A percentile compares a stretch with the other conserved stretches of the same genome.
Evolutionary conservation across 371 early-diverging fungal species (phyloP).

Genomic region (Actinomucor elegans): DNA sequence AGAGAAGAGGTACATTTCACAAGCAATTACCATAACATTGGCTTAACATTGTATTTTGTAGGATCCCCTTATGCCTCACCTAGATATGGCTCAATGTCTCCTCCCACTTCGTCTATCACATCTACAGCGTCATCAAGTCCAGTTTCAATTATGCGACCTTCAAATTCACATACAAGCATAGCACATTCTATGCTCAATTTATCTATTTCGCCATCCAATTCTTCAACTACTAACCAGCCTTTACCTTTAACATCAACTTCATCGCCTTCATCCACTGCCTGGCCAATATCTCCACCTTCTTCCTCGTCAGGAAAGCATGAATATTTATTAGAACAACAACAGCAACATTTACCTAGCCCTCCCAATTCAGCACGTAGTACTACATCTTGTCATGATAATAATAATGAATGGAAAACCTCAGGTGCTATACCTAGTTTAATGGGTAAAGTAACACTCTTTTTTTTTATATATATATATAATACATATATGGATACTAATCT

Average conservation of each 20-base stretch:
- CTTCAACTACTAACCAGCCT: conserved; percentile 23
- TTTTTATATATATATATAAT: not conserved
- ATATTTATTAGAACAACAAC: not conserved
- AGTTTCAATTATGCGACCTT: conserved; percentile 18
- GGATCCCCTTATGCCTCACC: conserved; percentile 17
- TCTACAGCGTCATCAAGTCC: conserved; percentile 10
- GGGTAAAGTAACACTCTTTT: conserved; percentile 22
- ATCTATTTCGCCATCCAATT: conserved; percentile 35
- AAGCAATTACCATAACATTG: too few relatives aligned
- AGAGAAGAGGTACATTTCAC: conserved; percentile 13
- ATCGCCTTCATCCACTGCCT: conserved; percentile 20
- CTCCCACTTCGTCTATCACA: conserved; percentile 15
- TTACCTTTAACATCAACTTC: conserved; percentile 29
- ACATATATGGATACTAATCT: not conserved
- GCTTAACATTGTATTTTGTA: too few relatives aligned
- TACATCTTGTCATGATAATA: not conserved
- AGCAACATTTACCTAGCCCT: conserved; percentile 9
- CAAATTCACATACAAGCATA: conserved; percentile 23
- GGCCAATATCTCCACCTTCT: conserved; percentile 8
- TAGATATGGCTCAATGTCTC: conserved; percentile 24
- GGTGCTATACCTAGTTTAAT: conserved; percentile 43
- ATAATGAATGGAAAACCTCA: conserved; percentile 23
- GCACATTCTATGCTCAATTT: conserved; percentile 47
- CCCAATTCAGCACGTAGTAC: conserved; percentile 15
- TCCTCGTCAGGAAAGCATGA: conserved; percentile 5